phyloP scores from a whole-genome alignment of 306 rosid species.

The Dryas octopetala region DNA sequence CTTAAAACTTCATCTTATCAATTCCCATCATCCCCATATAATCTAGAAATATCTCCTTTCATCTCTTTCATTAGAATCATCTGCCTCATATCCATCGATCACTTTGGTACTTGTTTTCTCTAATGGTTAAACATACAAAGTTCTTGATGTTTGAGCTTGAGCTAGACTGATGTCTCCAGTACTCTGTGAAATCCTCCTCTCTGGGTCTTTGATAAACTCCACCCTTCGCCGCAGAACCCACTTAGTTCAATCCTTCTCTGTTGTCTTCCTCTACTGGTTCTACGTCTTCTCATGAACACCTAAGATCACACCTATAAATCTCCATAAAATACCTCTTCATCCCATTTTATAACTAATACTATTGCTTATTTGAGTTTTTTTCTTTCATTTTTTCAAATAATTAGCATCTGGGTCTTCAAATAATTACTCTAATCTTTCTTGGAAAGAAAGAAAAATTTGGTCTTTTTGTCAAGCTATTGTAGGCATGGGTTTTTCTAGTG shows the following conservation, averaged over 20 bases:
- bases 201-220: constrained; percentile 64
- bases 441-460: neutral
- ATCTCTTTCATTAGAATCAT: too few relatives aligned
- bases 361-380: neutral
- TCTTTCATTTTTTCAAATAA: neutral
- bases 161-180: constrained; percentile 52
- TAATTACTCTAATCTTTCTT: neutral
- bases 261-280: constrained; percentile 95
- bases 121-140: constrained; percentile 22
- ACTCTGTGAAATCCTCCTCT: constrained; percentile 66
- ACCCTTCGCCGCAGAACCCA: constrained; percentile 71
- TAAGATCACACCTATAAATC: neutral
- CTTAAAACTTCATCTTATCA: neutral
- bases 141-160: constrained; percentile 33
- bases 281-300: constrained; percentile 63
- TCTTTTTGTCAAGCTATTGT: neutral
- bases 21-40: too few relatives aligned
- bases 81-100: too few relatives aligned
- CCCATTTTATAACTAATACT: neutral
- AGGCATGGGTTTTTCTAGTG: constrained; percentile 35
- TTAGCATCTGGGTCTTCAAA: constrained; percentile 4
- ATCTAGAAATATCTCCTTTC: too few relatives aligned
- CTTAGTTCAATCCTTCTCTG: constrained; percentile 87
- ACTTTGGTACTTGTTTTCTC: neutral
- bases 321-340: neutral